These are phyloP conservation scores for Sarcocystis neurona DNA, from an alignment of 169 alveolate genomes.

Conservation along the genomic window DNA sequence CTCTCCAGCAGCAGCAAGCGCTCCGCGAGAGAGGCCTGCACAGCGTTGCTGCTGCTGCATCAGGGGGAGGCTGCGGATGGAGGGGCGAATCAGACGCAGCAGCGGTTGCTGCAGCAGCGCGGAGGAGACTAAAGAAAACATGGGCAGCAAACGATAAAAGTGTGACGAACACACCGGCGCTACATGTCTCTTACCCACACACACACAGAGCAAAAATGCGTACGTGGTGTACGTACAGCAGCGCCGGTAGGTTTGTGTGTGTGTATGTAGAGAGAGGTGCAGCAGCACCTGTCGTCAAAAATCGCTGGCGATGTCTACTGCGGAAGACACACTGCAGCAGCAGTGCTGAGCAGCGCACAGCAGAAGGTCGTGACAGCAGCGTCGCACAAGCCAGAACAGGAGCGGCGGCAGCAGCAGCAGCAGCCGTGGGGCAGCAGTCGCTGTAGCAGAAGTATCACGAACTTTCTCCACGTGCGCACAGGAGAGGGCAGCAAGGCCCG, in stretches of 20 bases:
- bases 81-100: constrained; percentile 35
- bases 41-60: background rate
- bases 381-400: too few relatives aligned
- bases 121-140: too few relatives aligned
- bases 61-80: constrained; percentile 27
- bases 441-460: background rate
- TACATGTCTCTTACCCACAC: background rate
- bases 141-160: background rate
- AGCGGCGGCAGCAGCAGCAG: background rate
- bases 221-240: constrained; percentile 1
- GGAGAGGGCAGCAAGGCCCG: constrained; percentile 22
- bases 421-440: background rate
- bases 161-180: background rate
- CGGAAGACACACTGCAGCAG: constrained; percentile 45
- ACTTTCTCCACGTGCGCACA: background rate
- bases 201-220: background rate
- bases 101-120: too few relatives aligned
- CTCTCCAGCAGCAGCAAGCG: constrained; percentile 27
- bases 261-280: background rate
- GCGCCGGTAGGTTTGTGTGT: background rate
- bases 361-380: too few relatives aligned
- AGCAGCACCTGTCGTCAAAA: constrained; percentile 55
- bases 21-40: background rate
- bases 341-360: constrained; percentile 44
- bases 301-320: constrained; percentile 37